Conservation (phyloP, 352 stramenopile genomes). For the Globisporangium camurandrum region DNA sequence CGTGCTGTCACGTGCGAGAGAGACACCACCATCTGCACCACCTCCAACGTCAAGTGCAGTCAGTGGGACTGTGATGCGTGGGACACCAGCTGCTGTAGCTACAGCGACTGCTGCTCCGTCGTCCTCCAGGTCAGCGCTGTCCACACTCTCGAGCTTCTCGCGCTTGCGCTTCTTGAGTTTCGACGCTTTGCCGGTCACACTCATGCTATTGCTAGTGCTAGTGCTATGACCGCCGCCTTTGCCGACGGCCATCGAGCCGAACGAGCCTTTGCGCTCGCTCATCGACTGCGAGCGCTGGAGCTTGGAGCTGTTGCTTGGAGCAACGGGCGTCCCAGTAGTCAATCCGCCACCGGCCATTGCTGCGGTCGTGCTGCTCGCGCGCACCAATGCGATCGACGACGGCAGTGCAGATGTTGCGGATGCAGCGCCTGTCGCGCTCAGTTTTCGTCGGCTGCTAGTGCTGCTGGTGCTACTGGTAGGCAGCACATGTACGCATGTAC, state of each 20-base stretch:
- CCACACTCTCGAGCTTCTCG: constrained; percentile 19
- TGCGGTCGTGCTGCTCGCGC: constrained; percentile 11
- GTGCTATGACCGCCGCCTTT: constrained; percentile 11
- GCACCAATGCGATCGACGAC: constrained; percentile 3
- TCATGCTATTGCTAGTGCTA: constrained; percentile 1
- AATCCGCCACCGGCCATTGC: constrained; percentile 7
- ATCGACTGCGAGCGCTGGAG: constrained; percentile 16
- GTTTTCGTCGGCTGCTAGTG: constrained; percentile 21
- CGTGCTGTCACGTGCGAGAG: too few species aligned
- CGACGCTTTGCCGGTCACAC: constrained; percentile 21
- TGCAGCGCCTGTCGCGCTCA: constrained; percentile 17
- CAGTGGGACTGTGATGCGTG: background rate
- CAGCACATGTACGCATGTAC: too few species aligned
- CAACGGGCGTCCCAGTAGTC: background rate
- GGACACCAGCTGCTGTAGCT: constrained; percentile 2
- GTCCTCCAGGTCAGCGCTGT: constrained; percentile 4
- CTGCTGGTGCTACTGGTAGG: too few species aligned
- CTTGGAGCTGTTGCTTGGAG: constrained; percentile 15
- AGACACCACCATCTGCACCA: constrained; percentile 8
- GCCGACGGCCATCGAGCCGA: constrained; percentile 3
- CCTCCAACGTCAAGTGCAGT: too few species aligned
- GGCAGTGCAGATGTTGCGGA: background rate
- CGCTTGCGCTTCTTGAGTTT: constrained; percentile 54
- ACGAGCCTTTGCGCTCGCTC: constrained; percentile 14
- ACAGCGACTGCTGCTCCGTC: background rate